Evolutionary conservation across 257 asterid genomes (phyloP), one percentile per base, ranked within the genome.

Genomic region (Cinchona pubescens): DNA sequence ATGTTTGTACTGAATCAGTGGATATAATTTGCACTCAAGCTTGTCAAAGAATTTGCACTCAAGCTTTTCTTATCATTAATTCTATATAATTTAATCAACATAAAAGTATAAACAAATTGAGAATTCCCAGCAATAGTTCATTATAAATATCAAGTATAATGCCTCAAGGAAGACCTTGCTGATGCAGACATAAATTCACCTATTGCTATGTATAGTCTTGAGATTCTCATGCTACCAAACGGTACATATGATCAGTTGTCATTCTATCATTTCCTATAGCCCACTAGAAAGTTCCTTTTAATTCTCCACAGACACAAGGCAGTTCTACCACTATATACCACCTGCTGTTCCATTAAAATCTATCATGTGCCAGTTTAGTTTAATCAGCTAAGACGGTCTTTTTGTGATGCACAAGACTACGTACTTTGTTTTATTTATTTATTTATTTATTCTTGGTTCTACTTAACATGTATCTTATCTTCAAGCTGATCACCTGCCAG

Each of bases 11-110:
- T n/a, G n/a, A n/a, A n/a, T n/a, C n/a, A n/a, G n/a, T n/a, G n/a
- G 21, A 40, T 25, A n/a, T 23, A 3, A n/a, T n/a, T n/a, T n/a
- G n/a, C n/a, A 67, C 72, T 67, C 72, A 66, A 53, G 60, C 34
- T 23, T 14, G 14, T 42, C 51, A 34, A n/a, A n/a, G n/a, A n/a
- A n/a, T n/a, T 40, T 42, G 46, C 1, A 42, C n/a, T 42, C 46
- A 3, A 42, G 46, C 46, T 2, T 42, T 9, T 3, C 8, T 13
- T 7, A 42, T 42, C 12, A 7, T 42, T 6, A 42, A 42, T 42
- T 2, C 7, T 42, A 42, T 6, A 7, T 42, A 42, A 42, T 42
- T 42, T 42, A 42, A 7, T 42, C 11, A 42, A 42, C 12, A 0
- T 13, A 9, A 43, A 43, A 14, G 18, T 49, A 49, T 19, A 49